Conservation (phyloP, 768 basidiomycete species). For the Rhizopogon vesiculosus region DNA sequence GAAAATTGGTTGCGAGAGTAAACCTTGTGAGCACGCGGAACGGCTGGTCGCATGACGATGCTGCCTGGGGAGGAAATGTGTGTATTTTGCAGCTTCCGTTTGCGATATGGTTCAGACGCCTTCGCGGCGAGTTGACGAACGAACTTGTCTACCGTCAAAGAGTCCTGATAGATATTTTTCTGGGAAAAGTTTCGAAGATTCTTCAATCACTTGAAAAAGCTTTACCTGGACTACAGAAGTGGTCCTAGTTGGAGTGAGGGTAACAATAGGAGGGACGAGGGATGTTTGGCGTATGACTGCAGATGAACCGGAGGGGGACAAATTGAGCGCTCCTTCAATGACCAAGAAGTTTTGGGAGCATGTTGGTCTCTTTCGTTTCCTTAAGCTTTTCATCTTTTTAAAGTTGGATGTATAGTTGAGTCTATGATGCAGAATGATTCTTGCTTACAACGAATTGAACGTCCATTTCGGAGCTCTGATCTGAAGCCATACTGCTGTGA, state of each 20-base stretch:
- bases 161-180: background rate
- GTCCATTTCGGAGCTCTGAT: background rate
- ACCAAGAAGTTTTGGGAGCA: background rate
- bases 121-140: conserved; percentile 10
- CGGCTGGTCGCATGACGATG: background rate
- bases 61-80: background rate
- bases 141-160: conserved; percentile 23
- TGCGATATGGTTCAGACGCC: background rate
- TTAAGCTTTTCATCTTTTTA: background rate
- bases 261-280: conserved; percentile 15
- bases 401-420: background rate
- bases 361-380: background rate
- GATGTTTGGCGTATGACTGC: background rate
- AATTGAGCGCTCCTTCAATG: background rate
- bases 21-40: background rate
- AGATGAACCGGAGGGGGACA: background rate
- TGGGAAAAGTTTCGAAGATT: background rate
- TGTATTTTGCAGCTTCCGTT: background rate
- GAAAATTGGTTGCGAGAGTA: background rate
- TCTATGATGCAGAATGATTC: background rate
- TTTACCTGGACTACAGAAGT: background rate
- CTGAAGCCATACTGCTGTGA: background rate
- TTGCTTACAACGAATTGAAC: background rate
- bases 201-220: background rate
- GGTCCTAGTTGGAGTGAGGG: conserved; percentile 3